These are phyloP conservation scores for Malassezia japonica DNA, from an alignment of 1,284 basidiomycete species.

Conservation along the genomic window DNA sequence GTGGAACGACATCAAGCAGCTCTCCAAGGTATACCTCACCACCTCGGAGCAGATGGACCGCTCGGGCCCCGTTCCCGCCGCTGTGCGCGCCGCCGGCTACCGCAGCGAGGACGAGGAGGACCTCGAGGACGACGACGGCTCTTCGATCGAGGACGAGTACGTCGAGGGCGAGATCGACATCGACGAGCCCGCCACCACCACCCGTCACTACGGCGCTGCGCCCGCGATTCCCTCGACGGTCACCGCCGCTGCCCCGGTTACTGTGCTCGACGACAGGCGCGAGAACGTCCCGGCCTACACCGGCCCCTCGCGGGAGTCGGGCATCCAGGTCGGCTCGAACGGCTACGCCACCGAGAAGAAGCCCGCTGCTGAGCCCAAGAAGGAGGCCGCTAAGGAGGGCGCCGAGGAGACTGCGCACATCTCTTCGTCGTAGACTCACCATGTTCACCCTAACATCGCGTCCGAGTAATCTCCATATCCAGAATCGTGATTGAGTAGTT, in stretches of 20 bases:
- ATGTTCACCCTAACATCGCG: no score
- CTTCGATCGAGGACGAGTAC: conserved; percentile 51
- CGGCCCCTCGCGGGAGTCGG: conserved; percentile 43
- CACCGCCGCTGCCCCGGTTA: conserved; percentile 24
- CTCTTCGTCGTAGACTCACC: conserved; percentile 11
- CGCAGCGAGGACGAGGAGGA: conserved; percentile 54
- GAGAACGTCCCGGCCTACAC: conserved; percentile 47
- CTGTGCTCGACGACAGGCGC: conserved; percentile 20
- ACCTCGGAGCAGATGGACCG: conserved; percentile 89
- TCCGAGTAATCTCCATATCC: neutral
- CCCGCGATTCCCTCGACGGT: conserved; percentile 34
- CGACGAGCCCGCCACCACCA: conserved; percentile 10
- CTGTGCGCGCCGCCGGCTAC: conserved; percentile 79
- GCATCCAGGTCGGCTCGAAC: conserved; percentile 56
- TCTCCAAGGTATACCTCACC: conserved; percentile 89
- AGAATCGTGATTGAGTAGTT: no score
- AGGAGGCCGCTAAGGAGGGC: neutral
- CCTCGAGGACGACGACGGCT: conserved; percentile 58
- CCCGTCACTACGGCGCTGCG: conserved; percentile 19
- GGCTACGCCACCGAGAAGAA: conserved; percentile 45
- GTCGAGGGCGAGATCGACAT: conserved; percentile 14
- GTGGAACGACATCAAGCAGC: conserved; percentile 98
- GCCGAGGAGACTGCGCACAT: conserved; percentile 12
- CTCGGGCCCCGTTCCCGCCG: conserved; percentile 81
- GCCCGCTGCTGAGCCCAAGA: conserved; percentile 1